These are phyloP conservation scores for Lolium perenne DNA, from an alignment of 176 grass and related monocot genomes.

Conservation along the genomic window DNA sequence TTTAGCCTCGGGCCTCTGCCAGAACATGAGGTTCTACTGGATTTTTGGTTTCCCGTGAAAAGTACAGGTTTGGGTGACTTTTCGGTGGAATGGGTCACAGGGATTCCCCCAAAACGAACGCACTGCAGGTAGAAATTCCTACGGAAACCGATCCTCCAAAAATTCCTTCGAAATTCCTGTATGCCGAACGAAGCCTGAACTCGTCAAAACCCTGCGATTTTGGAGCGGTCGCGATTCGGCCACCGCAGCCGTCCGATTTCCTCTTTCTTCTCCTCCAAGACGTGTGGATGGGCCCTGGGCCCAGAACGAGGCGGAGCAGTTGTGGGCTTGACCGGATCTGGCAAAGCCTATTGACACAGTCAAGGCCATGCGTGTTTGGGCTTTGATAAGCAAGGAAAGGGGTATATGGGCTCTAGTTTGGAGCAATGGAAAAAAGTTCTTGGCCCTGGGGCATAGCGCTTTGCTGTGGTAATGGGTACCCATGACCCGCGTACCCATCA, in stretches of 20 bases:
- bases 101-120: not conserved
- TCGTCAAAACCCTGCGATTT: slow-evolving; percentile 27
- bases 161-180: not conserved
- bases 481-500: too few relatives aligned
- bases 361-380: too few relatives aligned
- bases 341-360: not conserved
- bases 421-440: too few relatives aligned
- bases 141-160: not conserved
- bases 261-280: slow-evolving; percentile 18
- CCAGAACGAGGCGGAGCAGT: not conserved
- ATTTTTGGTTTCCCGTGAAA: not conserved
- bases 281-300: not conserved
- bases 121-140: not conserved
- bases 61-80: too few relatives aligned
- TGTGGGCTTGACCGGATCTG: not conserved
- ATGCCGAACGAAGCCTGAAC: not conserved
- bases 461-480: too few relatives aligned
- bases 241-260: slow-evolving; percentile 15
- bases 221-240: slow-evolving; percentile 22
- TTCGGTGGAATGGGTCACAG: not conserved
- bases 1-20: not conserved
- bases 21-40: not conserved
- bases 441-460: too few relatives aligned
- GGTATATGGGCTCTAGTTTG: too few relatives aligned
- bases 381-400: too few relatives aligned